Percentiles rank a stretch among this genome's conserved stretches.
Evolutionary conservation across 139 green algal genomes (phyloP).

Genomic region (Volvox reticuliferus): DNA sequence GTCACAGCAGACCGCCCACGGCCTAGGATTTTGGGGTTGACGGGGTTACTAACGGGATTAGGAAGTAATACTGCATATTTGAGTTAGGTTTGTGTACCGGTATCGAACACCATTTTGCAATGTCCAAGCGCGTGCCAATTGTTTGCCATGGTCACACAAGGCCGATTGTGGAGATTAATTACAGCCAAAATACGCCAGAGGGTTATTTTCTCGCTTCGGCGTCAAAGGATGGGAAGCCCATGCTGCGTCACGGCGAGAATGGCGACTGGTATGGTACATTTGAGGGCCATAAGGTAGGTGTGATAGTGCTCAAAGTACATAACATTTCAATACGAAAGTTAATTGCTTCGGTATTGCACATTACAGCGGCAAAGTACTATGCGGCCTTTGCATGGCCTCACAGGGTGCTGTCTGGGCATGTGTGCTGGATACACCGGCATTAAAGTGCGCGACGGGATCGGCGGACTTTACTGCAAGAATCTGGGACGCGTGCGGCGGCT

Average conservation of each 20-base stretch:
- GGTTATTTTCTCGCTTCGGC: conserved; percentile 96
- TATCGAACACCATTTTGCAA: background rate
- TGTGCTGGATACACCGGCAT: conserved; percentile 87
- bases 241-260: conserved; percentile 95
- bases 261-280: conserved; percentile 99
- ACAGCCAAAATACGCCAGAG: conserved; percentile 93
- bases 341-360: too few relatives aligned
- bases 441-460: conserved; percentile 91
- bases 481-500: conserved; percentile 96
- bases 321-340: too few relatives aligned
- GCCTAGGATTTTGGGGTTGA: conserved; percentile 17
- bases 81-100: background rate
- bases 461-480: conserved; percentile 96
- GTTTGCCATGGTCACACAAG: conserved; percentile 97
- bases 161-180: conserved; percentile 97
- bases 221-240: conserved; percentile 97
- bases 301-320: background rate
- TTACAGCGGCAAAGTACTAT: too few relatives aligned
- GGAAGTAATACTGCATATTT: background rate
- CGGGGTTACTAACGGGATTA: background rate
- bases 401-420: conserved; percentile 96
- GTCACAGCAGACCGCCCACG: conserved; percentile 16
- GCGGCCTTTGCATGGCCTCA: background rate
- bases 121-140: conserved; percentile 66
- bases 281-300: conserved; percentile 92